These are phyloP conservation scores for Mariannaea sp. DNA, from an alignment of 2,329 filamentous ascomycete genomes.

Conservation along the genomic window DNA sequence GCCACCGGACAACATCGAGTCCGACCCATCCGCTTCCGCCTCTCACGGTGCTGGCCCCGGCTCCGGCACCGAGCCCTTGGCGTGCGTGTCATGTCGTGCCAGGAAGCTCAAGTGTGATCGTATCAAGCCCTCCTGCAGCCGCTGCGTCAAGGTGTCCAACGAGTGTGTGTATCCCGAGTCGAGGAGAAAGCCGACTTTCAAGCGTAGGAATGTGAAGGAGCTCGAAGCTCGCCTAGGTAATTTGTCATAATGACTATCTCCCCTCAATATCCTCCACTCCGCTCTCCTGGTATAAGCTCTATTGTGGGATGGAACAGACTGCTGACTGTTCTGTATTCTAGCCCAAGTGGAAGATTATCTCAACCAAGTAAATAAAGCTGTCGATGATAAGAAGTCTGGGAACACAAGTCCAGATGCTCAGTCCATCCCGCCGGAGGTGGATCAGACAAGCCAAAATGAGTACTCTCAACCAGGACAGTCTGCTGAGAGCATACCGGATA, in stretches of 20 bases:
- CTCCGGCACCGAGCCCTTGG: slow-evolving; percentile 58
- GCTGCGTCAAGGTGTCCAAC: slow-evolving; percentile 74
- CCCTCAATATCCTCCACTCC: no score
- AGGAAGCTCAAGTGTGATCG: slow-evolving; percentile 90
- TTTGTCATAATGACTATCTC: no score
- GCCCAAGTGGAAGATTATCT: slow-evolving; percentile 83
- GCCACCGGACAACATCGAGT: slow-evolving; percentile 31
- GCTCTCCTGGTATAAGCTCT: neutral
- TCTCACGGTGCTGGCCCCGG: slow-evolving; percentile 16
- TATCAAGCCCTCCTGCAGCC: slow-evolving; percentile 75
- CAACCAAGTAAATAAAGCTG: slow-evolving; percentile 62
- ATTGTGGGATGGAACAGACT: slow-evolving; percentile 1
- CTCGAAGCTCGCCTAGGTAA: slow-evolving; percentile 87
- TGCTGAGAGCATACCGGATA: slow-evolving; percentile 4
- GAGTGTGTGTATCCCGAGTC: slow-evolving; percentile 90
- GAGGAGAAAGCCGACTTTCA: slow-evolving; percentile 84
- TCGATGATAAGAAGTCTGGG: slow-evolving; percentile 31
- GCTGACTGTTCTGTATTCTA: slow-evolving; percentile 42
- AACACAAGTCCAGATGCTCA: slow-evolving; percentile 29
- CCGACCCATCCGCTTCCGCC: slow-evolving; percentile 26
- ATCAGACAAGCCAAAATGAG: slow-evolving; percentile 9
- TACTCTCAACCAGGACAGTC: slow-evolving; percentile 5
- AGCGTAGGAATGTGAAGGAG: slow-evolving; percentile 87
- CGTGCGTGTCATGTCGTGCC: slow-evolving; percentile 81
- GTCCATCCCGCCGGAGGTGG: slow-evolving; percentile 20